Evolutionary conservation across 257 asterid genomes (phyloP).

Genomic region (Rauvolfia tetraphylla): DNA sequence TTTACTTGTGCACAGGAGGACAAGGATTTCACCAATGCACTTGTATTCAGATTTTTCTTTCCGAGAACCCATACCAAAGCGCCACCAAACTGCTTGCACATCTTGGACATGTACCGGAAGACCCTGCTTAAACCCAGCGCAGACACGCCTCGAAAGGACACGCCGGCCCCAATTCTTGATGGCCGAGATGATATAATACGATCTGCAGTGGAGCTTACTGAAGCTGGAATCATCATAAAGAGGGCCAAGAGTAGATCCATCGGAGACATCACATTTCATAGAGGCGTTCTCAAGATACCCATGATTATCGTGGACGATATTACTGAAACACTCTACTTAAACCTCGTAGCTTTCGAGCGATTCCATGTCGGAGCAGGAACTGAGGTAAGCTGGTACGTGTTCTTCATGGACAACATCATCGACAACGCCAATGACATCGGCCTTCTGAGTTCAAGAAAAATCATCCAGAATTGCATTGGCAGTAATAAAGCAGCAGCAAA

Average conservation of each 20-base stretch:
- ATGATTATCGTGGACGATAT: constrained; percentile 41
- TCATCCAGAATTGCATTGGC: constrained; percentile 44
- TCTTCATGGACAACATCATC: constrained; percentile 55
- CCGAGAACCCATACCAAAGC: background rate
- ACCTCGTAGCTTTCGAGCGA: constrained; percentile 55
- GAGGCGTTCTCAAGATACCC: constrained; percentile 48
- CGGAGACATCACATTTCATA: constrained; percentile 38
- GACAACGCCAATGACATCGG: constrained; percentile 44
- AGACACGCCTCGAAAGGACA: background rate
- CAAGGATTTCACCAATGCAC: constrained; percentile 12
- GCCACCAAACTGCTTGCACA: constrained; percentile 23
- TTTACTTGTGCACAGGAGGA: background rate
- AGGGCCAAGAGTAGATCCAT: constrained; percentile 36
- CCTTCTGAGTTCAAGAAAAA: constrained; percentile 35
- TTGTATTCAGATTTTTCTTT: constrained; percentile 20
- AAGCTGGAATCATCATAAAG: constrained; percentile 43
- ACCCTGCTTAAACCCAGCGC: constrained; percentile 9
- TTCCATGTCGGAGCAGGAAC: constrained; percentile 49
- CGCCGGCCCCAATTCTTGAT: background rate
- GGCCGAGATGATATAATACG: constrained; percentile 36
- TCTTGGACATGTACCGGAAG: constrained; percentile 35
- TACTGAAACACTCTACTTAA: constrained; percentile 41
- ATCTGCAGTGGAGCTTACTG: constrained; percentile 50
- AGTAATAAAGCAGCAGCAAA: constrained; percentile 52
- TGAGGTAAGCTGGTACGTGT: constrained; percentile 48